Base-by-base conservation (phyloP, 176 grass and related monocot genomes). In the Triticum aestivum region DNA sequence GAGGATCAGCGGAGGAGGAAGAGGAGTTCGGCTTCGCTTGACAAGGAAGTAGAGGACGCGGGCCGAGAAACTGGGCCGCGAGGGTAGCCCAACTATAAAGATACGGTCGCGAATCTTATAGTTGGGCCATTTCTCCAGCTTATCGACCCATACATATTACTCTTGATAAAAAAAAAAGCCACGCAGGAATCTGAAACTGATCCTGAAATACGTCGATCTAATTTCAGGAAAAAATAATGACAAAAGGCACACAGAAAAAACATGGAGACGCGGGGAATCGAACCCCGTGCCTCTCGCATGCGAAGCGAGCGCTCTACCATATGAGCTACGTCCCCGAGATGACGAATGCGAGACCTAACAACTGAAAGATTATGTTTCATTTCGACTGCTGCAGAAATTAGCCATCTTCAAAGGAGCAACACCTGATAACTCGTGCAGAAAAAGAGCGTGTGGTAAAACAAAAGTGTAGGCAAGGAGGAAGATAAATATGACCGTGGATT, bases 291-390 rank as follows among this genome's bases (percentile, higher is more conserved):
- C 92, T 97, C 92, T 97, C 90, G 92, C 95, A 97, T 97, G 95
- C 95, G 91, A 97, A 97, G 92, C 93, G 94, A 98, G 96, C 92
- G 94, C 94, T 98, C 93, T 98, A 98, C 96, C 92, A 98, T 98
- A 89, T 98, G 96, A 98, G 93, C 91, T 95, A 98, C 93, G 91
- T 93, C 94, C 94, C 92, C 92, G 5, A 9, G 0, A 0, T 73
- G 35, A 2, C 3, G 0, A 8, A 1, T 0, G 0, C 0, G 6
- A 17, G 27, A 67, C 17, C 27, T 7, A 59, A 59, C 0, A 21
- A 20, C 51, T 9, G 2, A 59, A 21, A 59, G 54, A 0, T 59
- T 58, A 42, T 0, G 37, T 38, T 44, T 1, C 4, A 12, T 49
- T 49, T 49, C 0, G 12, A 49, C 12, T 49, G 13, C 45, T 49